Conservation (phyloP, 148 eudicot genomes). For the Vaccinium darrowii region DNA sequence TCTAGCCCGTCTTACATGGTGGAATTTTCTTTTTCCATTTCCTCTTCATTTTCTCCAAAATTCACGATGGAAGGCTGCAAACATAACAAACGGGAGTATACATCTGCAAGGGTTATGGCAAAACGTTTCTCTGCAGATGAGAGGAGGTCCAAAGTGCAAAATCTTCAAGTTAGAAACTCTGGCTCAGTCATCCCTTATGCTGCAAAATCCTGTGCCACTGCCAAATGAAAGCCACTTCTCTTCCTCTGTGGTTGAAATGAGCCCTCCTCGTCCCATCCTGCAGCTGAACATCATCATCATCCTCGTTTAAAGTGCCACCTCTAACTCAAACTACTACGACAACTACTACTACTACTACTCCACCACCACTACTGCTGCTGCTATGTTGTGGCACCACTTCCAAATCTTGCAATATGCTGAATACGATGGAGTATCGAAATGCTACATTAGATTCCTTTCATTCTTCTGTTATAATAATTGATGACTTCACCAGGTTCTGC, state of each 20-base stretch:
- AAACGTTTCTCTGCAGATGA: no score
- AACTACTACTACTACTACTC: neutral
- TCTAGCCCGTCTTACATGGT: neutral
- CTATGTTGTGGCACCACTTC: neutral
- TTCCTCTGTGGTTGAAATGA: slow-evolving; percentile 41
- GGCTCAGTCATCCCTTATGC: no score
- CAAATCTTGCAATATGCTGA: neutral
- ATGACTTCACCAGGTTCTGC: slow-evolving; percentile 12
- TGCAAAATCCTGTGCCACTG: no score
- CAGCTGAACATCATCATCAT: neutral
- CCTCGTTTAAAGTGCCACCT: neutral
- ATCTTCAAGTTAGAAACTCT: no score
- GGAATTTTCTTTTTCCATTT: neutral
- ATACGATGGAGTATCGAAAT: neutral
- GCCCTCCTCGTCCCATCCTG: neutral
- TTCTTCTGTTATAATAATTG: neutral
- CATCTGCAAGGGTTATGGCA: no score
- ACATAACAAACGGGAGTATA: neutral
- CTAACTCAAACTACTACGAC: neutral
- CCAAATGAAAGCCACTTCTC: slow-evolving; percentile 37
- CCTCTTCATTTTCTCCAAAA: neutral
- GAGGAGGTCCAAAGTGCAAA: no score
- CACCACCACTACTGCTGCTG: neutral
- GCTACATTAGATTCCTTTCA: neutral
- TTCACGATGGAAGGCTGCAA: neutral